A percentile compares a stretch with the other conserved stretches of the same genome.
Evolutionary conservation across 1,284 basidiomycete species (phyloP).

Genomic region (Naganishia albida): DNA sequence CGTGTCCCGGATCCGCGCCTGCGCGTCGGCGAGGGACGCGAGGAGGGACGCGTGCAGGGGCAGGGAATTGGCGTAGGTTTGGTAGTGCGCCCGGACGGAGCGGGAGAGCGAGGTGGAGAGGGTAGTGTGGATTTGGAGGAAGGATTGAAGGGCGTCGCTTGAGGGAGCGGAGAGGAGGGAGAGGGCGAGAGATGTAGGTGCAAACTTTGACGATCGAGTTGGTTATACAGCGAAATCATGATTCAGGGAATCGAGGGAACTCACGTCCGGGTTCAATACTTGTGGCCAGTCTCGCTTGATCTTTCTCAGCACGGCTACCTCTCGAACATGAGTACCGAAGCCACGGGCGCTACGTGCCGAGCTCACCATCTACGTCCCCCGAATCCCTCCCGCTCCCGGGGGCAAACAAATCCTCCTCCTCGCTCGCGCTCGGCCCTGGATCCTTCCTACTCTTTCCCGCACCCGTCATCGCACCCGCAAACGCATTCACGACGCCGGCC

Average conservation of each 20-base stretch:
- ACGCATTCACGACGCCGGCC: conserved; percentile 49
- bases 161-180: conserved; percentile 67
- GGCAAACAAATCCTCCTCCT: conserved; percentile 35
- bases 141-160: conserved; percentile 38
- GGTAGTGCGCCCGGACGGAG: conserved; percentile 72
- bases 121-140: conserved; percentile 45
- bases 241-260: conserved; percentile 41
- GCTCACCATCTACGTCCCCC: conserved; percentile 52
- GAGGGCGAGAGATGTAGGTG: conserved; percentile 84
- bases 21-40: conserved; percentile 68
- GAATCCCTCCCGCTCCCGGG: conserved; percentile 44
- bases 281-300: conserved; percentile 89
- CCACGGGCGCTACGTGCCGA: neutral
- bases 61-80: conserved; percentile 85
- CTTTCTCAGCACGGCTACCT: conserved; percentile 76
- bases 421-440: conserved; percentile 32
- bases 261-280: conserved; percentile 77
- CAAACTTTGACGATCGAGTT: conserved; percentile 65
- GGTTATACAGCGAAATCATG: conserved; percentile 20
- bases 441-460: conserved; percentile 33
- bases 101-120: conserved; percentile 49
- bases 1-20: conserved; percentile 71
- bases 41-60: conserved; percentile 81
- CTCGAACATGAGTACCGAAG: neutral
- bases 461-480: conserved; percentile 40